phyloP scores from a whole-genome alignment of 768 basidiomycete genomes.

The Tricholoma flavovirens region DNA sequence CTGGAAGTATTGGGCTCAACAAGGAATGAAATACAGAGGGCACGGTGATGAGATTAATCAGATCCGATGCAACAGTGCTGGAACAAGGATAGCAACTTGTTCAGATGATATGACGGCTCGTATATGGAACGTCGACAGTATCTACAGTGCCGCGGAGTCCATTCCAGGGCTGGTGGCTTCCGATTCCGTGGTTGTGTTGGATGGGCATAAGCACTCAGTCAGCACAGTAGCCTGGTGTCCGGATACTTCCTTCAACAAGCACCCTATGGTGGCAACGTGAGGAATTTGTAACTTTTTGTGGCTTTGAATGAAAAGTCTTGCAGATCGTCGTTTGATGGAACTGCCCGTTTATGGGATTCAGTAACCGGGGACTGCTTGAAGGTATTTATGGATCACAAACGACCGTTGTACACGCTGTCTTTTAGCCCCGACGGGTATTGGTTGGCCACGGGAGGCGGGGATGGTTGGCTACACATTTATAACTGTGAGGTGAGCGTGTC shows the following conservation, averaged over 20 bases:
- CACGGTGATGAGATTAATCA: constrained; percentile 77
- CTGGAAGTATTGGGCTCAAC: constrained; percentile 2
- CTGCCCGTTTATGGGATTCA: constrained; percentile 80
- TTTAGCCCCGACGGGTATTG: constrained; percentile 73
- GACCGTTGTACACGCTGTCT: constrained; percentile 64
- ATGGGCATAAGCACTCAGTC: constrained; percentile 63
- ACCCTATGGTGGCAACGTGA: constrained; percentile 70
- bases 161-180: constrained; percentile 37
- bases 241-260: constrained; percentile 34
- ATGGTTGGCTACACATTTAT: constrained; percentile 73
- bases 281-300: constrained; percentile 16
- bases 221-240: constrained; percentile 71
- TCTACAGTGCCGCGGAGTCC: constrained; percentile 30
- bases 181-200: constrained; percentile 39
- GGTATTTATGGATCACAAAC: constrained; percentile 65
- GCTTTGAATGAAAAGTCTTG: neutral
- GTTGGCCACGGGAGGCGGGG: constrained; percentile 74
- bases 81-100: constrained; percentile 69
- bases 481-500: constrained; percentile 47
- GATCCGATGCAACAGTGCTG: constrained; percentile 60
- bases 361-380: constrained; percentile 70
- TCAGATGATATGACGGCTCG: constrained; percentile 78
- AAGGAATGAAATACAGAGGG: constrained; percentile 38
- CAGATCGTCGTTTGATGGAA: constrained; percentile 77
- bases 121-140: constrained; percentile 62